Evolutionary conservation across 2,329 filamentous ascomycete genomes (phyloP), one percentile per base, ranked within the genome.

Genomic region (Hypocreales sp.): DNA sequence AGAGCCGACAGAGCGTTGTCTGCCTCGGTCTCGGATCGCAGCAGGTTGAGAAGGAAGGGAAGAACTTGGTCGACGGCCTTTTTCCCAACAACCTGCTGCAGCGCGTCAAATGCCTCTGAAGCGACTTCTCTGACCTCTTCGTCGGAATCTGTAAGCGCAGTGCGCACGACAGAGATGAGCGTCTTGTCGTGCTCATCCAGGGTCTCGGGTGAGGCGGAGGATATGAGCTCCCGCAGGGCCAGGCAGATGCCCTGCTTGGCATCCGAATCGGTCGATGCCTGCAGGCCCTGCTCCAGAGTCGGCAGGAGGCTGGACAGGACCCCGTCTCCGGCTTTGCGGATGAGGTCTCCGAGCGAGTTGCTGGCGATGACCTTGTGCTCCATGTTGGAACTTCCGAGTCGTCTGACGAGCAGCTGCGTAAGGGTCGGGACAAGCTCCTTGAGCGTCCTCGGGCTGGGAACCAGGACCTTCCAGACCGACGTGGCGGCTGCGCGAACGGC

Each of bases 331-430:
- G 90, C 87, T 55, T 93, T 94, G 44, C 90, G 78, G 45, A 98
- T 95, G 39, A 98, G 72, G 50, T 98, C 90, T 46, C 90, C 90
- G 30, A 98, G 67, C 26, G 90, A 84, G 51, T 95, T 95, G 50
- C 87, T 87, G 39, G 92, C 90, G 61, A 98, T 98, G 41, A 93
- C 79, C 61, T 94, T 95, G 54, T 98, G 90, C 52, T 98, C 90
- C 77, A 92, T 86, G 47, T 94, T 95, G 24, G 86, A 79, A 50
- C 86, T 95, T 35, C 84, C 90, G 40, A 98, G 69, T 26, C 90
- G 80, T 33, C 82, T 75, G 48, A 98, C 95, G 41, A 98, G 79
- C 36, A 98, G 73, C 50, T 94, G 86, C 5, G 84, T 92, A 34
- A 98, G 75, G 2, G 84, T 94, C 24, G 90, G 87, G 25, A 94